Conservation (phyloP, 2,329 filamentous ascomycete genomes). For the Aspergillus piperis region DNA sequence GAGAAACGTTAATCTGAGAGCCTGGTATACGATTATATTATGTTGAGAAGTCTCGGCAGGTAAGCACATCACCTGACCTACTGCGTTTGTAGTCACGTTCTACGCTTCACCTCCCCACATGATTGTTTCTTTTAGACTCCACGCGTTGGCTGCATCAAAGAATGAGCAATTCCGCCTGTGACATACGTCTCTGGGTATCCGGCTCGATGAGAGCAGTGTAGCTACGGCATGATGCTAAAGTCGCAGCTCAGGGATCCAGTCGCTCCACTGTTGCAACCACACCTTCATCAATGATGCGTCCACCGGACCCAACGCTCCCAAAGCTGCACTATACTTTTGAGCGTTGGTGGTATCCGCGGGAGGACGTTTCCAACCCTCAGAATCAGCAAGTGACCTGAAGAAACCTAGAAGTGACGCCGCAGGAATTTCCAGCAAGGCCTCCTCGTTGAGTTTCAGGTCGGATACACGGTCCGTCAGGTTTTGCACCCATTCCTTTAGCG, state of each 20-base stretch:
- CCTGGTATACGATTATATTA: too few species aligned
- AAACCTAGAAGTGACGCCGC: background rate
- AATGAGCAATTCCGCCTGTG: too few species aligned
- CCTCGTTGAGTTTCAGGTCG: background rate
- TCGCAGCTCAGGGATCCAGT: background rate
- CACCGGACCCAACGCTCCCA: background rate
- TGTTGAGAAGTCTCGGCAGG: too few species aligned
- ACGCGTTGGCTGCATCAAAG: too few species aligned
- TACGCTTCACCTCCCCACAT: too few species aligned
- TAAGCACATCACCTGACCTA: too few species aligned
- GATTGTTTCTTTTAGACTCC: too few species aligned
- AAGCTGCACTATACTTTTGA: background rate
- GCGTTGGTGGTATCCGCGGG: background rate
- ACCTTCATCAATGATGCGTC: background rate
- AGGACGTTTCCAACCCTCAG: too few species aligned
- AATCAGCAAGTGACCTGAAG: background rate
- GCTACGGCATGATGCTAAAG: background rate
- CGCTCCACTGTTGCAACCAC: constrained; percentile 7
- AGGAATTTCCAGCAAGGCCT: background rate
- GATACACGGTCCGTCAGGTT: background rate
- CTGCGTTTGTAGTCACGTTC: too few species aligned
- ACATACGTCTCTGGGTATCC: too few species aligned
- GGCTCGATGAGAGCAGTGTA: too few species aligned
- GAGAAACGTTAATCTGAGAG: too few species aligned
- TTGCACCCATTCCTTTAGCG: background rate